A percentile compares a stretch with the other conserved stretches of the same genome.
Evolutionary conservation across 164 flowering plant genomes (phyloP).

Genomic region (Umbellularia californica): DNA sequence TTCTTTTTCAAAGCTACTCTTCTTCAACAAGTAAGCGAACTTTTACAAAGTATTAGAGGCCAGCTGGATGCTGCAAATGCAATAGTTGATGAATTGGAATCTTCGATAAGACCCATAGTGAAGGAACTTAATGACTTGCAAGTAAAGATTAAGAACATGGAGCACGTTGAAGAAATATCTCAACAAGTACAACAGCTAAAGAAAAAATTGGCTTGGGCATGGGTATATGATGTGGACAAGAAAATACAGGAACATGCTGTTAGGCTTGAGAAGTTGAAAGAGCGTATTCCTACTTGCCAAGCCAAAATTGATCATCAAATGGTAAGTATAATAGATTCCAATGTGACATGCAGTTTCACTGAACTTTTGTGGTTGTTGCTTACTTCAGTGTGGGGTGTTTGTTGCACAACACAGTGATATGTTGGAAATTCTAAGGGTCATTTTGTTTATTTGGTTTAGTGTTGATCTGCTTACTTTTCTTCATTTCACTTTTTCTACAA

Average conservation of each 20-base stretch:
- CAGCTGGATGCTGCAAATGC: conserved; percentile 47
- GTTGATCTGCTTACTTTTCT: too few relatives aligned
- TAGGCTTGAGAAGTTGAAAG: conserved; percentile 55
- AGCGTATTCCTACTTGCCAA: conserved; percentile 76
- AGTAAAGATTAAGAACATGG: conserved; percentile 73
- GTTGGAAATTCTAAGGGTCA: too few relatives aligned
- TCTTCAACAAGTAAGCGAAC: conserved; percentile 83
- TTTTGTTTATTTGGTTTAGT: too few relatives aligned
- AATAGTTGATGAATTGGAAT: conserved; percentile 54
- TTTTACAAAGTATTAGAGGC: conserved; percentile 39
- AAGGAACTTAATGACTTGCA: conserved; percentile 67
- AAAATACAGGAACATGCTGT: conserved; percentile 44
- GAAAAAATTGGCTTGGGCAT: conserved; percentile 89
- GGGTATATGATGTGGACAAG: conserved; percentile 71
- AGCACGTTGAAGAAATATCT: conserved; percentile 81
- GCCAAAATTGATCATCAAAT: conserved; percentile 52
- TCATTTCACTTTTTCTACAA: too few relatives aligned
- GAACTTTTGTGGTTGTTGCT: neutral
- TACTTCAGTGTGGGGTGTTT: too few relatives aligned
- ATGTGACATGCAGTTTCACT: too few relatives aligned
- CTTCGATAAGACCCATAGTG: conserved; percentile 55
- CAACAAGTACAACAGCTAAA: conserved; percentile 53
- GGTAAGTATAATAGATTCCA: conserved; percentile 31
- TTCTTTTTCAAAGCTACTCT: conserved; percentile 97
- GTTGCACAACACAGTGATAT: too few relatives aligned